phyloP scores from a whole-genome alignment of 2,329 filamentous ascomycete species.

The Pseudopyrenochaeta lycopersici region DNA sequence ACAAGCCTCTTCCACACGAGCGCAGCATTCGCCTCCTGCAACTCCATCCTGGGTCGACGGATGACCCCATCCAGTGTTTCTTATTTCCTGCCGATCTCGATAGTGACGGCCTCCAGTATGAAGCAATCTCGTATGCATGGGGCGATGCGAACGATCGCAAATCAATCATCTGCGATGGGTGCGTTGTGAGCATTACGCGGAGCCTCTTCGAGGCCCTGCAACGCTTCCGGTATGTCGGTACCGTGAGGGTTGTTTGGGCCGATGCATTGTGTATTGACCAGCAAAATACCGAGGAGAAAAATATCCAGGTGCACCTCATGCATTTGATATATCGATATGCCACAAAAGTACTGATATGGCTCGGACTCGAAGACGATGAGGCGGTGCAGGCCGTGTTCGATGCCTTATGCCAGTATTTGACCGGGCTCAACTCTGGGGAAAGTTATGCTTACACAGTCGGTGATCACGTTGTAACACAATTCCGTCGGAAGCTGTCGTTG shows the following conservation, averaged over 20 bases:
- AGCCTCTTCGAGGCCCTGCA: conserved; percentile 10
- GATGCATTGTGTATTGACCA: conserved; percentile 47
- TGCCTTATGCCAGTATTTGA: no score
- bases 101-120: not conserved
- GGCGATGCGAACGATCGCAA: not conserved
- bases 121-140: conserved; percentile 23
- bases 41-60: not conserved
- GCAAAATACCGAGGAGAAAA: no score
- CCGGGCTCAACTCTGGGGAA: no score
- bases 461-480: no score
- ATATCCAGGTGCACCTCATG: no score
- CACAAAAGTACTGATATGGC: no score
- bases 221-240: not conserved
- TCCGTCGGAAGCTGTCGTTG: no score
- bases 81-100: not conserved
- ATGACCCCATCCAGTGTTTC: not conserved
- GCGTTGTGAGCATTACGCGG: not conserved
- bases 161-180: not conserved
- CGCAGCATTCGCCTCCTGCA: not conserved
- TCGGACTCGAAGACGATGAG: no score
- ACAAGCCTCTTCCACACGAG: not conserved
- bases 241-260: conserved; percentile 25
- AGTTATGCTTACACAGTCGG: no score
- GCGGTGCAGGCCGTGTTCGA: no score
- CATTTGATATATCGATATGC: no score